Base-by-base conservation (phyloP, 352 stramenopile species). In the Globisporangium paddicum region DNA sequence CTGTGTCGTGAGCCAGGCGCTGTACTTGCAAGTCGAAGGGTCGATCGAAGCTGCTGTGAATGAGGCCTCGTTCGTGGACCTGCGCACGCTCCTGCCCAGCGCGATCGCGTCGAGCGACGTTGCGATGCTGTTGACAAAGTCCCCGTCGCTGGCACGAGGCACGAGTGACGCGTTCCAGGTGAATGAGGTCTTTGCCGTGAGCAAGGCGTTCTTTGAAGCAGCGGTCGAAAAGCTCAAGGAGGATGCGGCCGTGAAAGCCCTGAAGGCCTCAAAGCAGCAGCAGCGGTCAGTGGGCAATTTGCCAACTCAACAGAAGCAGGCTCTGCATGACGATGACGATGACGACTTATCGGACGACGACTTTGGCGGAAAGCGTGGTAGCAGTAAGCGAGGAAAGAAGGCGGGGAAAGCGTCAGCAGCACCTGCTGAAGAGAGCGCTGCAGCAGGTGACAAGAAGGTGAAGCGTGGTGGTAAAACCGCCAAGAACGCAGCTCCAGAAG, bases 11-110 rank as follows among this genome's bases (percentile, higher is more conserved):
- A 89, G 73, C 62, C 69, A 72, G 21, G 58, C 69, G 23, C 57
- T 93, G 55, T 69, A 83, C 32, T 30, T 91, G 14, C 79, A 91
- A 55, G 35, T 95, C 3, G 85, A 95, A 48, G 83, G 73, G 25
- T 74, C 79, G 11, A 73, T 95, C 6, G 85, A 95, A 38, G 76
- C 77, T 1, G 79, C 77, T 0, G 67, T 85, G n/a, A 82, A 81
- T n/a, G 85, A 94, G 10, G 65, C 62, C n/a, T 75, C 68, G 13
- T 72, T 85, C 21, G 69, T 92, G 26, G 85, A 95, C 61, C 68
- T 82, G 41, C 65, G 76, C 0, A 64, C 66, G 16, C 34, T 93
- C 23, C 34, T 95, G n/a, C 85, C 85, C 6, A 87, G 75, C 59
- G 81, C 71, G 6, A 61, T 95, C 8, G 49, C 68, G 14, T 19